Conservation (phyloP, 768 basidiomycete genomes). For the Leccinum obscurum region DNA sequence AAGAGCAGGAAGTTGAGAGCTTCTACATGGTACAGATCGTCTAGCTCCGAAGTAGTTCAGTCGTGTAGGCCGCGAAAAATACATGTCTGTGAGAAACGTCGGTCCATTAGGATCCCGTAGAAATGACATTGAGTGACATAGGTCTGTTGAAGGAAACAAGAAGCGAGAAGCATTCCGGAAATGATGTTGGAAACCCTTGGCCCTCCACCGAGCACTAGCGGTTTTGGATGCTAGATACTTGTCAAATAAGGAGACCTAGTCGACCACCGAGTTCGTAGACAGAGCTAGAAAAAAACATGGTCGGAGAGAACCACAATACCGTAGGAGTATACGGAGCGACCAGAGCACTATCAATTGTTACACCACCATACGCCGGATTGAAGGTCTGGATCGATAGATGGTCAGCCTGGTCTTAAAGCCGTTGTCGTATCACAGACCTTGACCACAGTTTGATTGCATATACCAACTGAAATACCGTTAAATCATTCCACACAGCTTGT, state of each 20-base stretch:
- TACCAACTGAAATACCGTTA: too few species aligned
- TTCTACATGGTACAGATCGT: constrained; percentile 34
- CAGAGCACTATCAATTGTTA: constrained; percentile 58
- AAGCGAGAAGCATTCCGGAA: not conserved
- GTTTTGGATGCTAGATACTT: constrained; percentile 47
- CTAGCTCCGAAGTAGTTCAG: constrained; percentile 12
- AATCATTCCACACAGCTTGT: too few species aligned
- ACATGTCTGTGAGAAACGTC: constrained; percentile 29
- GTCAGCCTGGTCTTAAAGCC: constrained; percentile 20
- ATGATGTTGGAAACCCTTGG: not conserved
- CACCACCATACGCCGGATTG: constrained; percentile 67
- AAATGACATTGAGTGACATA: constrained; percentile 26
- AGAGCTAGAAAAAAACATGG: not conserved
- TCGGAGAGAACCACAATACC: constrained; percentile 40
- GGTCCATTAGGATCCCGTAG: constrained; percentile 23
- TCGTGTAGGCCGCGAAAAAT: not conserved
- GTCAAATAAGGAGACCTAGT: constrained; percentile 65
- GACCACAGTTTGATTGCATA: constrained; percentile 17
- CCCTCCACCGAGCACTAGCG: constrained; percentile 52
- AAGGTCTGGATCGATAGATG: constrained; percentile 42
- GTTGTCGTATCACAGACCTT: too few species aligned
- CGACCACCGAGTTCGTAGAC: constrained; percentile 31
- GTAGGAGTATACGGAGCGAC: constrained; percentile 53
- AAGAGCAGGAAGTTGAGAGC: constrained; percentile 64
- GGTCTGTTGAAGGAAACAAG: constrained; percentile 11